Evolutionary conservation across 257 asterid genomes (phyloP).

Genomic region (Solanum phureja): DNA sequence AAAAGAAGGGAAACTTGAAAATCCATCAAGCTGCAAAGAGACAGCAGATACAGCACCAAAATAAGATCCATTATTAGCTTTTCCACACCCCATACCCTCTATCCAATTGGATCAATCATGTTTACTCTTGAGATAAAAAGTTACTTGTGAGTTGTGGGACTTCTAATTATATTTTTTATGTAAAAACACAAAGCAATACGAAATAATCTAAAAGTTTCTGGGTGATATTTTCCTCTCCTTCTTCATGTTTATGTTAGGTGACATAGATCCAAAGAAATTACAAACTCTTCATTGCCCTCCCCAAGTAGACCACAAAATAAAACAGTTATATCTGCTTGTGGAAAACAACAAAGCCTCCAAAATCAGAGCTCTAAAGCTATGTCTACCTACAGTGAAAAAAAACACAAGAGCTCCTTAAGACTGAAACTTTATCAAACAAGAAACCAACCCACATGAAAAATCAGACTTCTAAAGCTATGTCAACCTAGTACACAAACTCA

Average conservation of each 20-base stretch:
- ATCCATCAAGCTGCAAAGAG: not conserved
- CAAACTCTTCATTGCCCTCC: not conserved
- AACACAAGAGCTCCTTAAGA: not conserved
- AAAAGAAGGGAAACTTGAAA: not conserved
- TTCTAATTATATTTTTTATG: not conserved
- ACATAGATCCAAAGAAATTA: not conserved
- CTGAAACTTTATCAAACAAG: not conserved
- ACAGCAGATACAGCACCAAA: not conserved
- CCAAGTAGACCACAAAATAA: not conserved
- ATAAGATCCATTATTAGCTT: not conserved
- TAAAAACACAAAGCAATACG: not conserved
- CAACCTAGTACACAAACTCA: not conserved
- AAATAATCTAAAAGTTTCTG: not conserved
- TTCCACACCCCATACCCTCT: not conserved
- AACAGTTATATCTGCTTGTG: not conserved
- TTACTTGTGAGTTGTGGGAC: not conserved
- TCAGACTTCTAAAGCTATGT: not conserved
- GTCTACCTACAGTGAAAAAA: not conserved
- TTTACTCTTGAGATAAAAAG: not conserved
- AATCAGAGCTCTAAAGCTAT: not conserved
- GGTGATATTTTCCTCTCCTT: not conserved
- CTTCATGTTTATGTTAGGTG: not conserved
- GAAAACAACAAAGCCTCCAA: not conserved
- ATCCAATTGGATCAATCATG: not conserved
- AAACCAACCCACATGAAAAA: not conserved